Evolutionary conservation across 2,329 filamentous ascomycete genomes (phyloP).

Genomic region (Paraphaeosphaeria minitans): DNA sequence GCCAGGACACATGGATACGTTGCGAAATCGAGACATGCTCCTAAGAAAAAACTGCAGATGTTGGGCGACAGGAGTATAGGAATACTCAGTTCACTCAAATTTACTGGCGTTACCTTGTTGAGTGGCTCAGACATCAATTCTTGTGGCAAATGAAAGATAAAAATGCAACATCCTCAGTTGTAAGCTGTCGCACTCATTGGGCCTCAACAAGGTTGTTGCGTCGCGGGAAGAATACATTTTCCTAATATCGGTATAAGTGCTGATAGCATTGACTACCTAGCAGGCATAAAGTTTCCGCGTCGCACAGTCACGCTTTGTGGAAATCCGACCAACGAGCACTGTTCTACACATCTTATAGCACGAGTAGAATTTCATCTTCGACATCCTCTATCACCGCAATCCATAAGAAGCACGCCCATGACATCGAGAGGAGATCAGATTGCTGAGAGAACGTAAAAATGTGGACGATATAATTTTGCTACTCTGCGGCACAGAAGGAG

Average conservation of each 20-base stretch:
- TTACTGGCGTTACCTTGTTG: not conserved
- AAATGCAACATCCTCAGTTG: not conserved
- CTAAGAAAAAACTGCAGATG: not conserved
- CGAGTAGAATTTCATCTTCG: not conserved
- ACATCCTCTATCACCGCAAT: not conserved
- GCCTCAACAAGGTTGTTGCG: not conserved
- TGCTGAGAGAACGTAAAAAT: not conserved
- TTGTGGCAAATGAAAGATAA: not conserved
- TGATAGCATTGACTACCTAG: not conserved
- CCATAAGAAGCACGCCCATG: not conserved
- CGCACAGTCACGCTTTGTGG: not conserved
- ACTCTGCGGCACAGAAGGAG: not conserved
- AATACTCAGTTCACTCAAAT: not conserved
- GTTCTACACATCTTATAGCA: not conserved
- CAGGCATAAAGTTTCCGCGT: not conserved
- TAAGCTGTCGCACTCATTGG: not conserved
- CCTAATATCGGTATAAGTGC: not conserved
- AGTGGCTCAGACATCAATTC: not conserved
- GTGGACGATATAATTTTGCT: not conserved
- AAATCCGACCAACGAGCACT: not conserved
- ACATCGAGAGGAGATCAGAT: not conserved
- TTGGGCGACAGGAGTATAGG: not conserved
- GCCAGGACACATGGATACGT: not conserved
- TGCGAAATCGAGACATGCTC: not conserved
- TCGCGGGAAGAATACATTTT: not conserved